phyloP scores from a whole-genome alignment of 768 basidiomycete species.

The Boletus eberwhitei region DNA sequence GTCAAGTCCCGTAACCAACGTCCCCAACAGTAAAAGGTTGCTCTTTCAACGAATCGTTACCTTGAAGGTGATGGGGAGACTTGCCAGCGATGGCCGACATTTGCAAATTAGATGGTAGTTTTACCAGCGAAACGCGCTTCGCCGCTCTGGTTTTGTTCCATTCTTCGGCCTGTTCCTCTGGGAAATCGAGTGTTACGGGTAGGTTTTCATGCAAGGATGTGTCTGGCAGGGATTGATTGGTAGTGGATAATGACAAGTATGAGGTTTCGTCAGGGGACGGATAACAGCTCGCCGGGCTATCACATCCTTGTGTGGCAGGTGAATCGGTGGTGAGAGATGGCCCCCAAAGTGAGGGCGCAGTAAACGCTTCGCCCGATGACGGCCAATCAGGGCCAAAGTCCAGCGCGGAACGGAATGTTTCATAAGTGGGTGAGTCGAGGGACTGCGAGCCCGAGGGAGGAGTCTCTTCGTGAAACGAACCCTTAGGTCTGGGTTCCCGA shows the following conservation, averaged over 20 bases:
- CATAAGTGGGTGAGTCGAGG: conserved; percentile 47
- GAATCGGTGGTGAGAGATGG: conserved; percentile 35
- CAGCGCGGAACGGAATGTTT: conserved; percentile 67
- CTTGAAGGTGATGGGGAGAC: conserved; percentile 7
- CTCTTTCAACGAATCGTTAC: conserved; percentile 5
- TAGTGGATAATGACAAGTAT: conserved; percentile 19
- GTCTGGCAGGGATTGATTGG: conserved; percentile 20
- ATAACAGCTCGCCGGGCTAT: conserved; percentile 32
- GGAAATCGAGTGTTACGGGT: conserved; percentile 43
- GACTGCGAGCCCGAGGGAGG: conserved; percentile 13
- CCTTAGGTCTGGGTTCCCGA: conserved; percentile 22
- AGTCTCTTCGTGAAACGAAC: conserved; percentile 12
- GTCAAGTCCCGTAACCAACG: conserved; percentile 2
- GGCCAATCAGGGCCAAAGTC: conserved; percentile 54
- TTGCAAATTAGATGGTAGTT: conserved; percentile 56
- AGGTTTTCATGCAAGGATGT: conserved; percentile 42
- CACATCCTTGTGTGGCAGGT: conserved; percentile 27
- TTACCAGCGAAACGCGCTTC: conserved; percentile 79
- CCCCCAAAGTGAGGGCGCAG: conserved; percentile 31
- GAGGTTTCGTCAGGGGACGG: conserved; percentile 29
- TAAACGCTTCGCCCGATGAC: conserved; percentile 38
- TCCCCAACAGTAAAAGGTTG: conserved; percentile 3
- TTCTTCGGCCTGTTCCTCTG: conserved; percentile 76
- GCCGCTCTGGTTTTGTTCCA: conserved; percentile 86
- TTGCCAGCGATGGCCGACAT: conserved; percentile 22